Percentiles rank a stretch among this genome's conserved stretches.
Conservation (phyloP, 139 green algal genomes). For the Asterochloris sp. region DNA sequence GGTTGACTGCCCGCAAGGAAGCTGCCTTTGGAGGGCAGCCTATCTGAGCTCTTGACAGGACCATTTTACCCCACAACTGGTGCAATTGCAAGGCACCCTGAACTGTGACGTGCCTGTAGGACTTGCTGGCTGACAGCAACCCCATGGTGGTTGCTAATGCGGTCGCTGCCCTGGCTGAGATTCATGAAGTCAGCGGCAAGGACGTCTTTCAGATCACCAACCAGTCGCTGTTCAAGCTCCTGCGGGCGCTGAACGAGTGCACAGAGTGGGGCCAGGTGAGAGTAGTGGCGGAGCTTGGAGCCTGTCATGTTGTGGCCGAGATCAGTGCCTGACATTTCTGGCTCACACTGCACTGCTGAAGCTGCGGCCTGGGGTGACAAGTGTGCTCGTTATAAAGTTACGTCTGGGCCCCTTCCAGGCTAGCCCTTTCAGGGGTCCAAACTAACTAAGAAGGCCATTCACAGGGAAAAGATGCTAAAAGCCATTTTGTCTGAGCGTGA, state of each 20-base stretch:
- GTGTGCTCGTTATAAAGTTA: no score
- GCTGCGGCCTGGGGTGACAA: no score
- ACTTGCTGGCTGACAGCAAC: conserved; percentile 94
- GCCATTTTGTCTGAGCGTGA: no score
- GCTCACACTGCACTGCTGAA: no score
- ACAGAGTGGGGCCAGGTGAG: conserved; percentile 95
- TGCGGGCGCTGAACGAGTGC: conserved; percentile 97
- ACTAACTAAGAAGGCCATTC: no score
- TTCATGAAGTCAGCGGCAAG: conserved; percentile 65
- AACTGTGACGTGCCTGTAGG: conserved; percentile 42
- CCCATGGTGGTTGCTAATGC: conserved; percentile 99
- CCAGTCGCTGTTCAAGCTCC: conserved; percentile 87
- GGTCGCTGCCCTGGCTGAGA: conserved; percentile 92
- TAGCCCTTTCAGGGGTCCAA: no score
- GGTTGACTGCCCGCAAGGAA: not conserved
- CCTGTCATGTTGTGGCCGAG: no score
- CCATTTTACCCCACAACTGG: not conserved
- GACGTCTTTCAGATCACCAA: conserved; percentile 74
- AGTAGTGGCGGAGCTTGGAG: no score
- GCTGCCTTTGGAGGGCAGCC: not conserved
- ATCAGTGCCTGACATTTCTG: no score
- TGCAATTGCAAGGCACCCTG: not conserved
- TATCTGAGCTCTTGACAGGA: not conserved
- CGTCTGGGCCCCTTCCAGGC: no score
- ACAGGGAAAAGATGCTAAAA: no score